Evolutionary conservation across 2,329 filamentous ascomycete genomes (phyloP).

Genomic region (Ilyonectria sp.): DNA sequence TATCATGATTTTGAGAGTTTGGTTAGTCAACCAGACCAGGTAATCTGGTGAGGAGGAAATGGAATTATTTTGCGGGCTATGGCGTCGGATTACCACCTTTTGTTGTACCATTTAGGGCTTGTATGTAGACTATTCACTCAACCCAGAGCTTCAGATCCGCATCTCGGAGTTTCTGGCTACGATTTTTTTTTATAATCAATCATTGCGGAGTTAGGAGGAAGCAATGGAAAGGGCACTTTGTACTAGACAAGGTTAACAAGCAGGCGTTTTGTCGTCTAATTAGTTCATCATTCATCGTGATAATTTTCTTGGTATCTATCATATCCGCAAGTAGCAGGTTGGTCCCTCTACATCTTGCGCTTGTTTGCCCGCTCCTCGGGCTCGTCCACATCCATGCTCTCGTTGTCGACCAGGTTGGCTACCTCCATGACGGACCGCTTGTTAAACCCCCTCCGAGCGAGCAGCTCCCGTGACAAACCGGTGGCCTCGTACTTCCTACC

Average conservation of each 20-base stretch:
- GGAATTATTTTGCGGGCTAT: conserved; percentile 36
- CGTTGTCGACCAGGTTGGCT: conserved; percentile 60
- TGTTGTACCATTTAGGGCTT: conserved; percentile 46
- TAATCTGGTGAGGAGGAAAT: conserved; percentile 16
- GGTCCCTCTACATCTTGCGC: conserved; percentile 63
- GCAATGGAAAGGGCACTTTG: conserved; percentile 33
- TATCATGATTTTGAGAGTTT: conserved; percentile 48
- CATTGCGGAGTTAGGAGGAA: conserved; percentile 28
- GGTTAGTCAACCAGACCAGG: conserved; percentile 38
- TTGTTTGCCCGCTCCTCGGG: conserved; percentile 66
- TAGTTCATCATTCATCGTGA: conserved; percentile 49
- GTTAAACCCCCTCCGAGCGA: conserved; percentile 47
- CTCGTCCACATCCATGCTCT: conserved; percentile 71
- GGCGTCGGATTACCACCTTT: conserved; percentile 46
- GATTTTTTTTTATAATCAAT: conserved; percentile 31
- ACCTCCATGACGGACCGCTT: conserved; percentile 61
- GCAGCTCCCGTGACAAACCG: conserved; percentile 42
- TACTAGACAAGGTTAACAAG: conserved; percentile 41
- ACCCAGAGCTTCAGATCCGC: conserved; percentile 32
- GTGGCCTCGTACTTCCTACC: conserved; percentile 51
- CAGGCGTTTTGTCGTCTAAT: conserved; percentile 46
- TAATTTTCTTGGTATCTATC: conserved; percentile 37
- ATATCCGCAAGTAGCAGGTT: neutral
- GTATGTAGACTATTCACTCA: conserved; percentile 45
- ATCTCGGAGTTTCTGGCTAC: conserved; percentile 44